Evolutionary conservation across 768 basidiomycete genomes (phyloP), one percentile per base, ranked within the genome.

Genomic region (Filobasidium floriforme): DNA sequence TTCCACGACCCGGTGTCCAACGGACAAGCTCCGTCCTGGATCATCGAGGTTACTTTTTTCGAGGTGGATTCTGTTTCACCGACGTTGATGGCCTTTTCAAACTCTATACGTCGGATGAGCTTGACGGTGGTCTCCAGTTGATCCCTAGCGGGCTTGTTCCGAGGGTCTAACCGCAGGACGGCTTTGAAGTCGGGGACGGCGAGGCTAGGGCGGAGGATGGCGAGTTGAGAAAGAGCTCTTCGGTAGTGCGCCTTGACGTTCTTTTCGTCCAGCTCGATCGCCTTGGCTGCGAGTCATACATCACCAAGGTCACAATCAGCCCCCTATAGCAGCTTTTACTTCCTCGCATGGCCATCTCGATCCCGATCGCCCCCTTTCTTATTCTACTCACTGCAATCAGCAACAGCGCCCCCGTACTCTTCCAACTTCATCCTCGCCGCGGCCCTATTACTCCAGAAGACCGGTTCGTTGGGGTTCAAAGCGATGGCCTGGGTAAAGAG

Each of bases 371-470:
- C n/a, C 32, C 32, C 32, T 29, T 26, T 14, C 41, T 41, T 41
- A 44, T 84, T 88, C 76, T 73, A 92, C 92, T 85, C 73, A 92
- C 92, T 85, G 49, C 91, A 86, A 81, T 97, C 94, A 32, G 82
- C 81, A 29, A 94, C 84, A 18, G 92, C 96, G 74, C 92, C 92
- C 2, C 96, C 96, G 73, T 89, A 88, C 80, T 99, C 87, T 77
- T 99, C 82, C 63, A 98, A 79, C 80, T 90, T 96, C 79, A 93
- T 90, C 60, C 94, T 85, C 15, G 89, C 84, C 79, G 91, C 89
- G 1, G 96, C 92, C 43, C 94, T 85, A 79, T 98, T 98, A 75
- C 89, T 92, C 89, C 90, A 98, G 61, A 94, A 79, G 15, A 91
- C 92, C 61, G 92, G 81, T 72, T 97, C 94, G 63, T 82, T 81